Base-by-base conservation (phyloP, 2,329 filamentous ascomycete genomes). In the Gremmenia infestans region DNA sequence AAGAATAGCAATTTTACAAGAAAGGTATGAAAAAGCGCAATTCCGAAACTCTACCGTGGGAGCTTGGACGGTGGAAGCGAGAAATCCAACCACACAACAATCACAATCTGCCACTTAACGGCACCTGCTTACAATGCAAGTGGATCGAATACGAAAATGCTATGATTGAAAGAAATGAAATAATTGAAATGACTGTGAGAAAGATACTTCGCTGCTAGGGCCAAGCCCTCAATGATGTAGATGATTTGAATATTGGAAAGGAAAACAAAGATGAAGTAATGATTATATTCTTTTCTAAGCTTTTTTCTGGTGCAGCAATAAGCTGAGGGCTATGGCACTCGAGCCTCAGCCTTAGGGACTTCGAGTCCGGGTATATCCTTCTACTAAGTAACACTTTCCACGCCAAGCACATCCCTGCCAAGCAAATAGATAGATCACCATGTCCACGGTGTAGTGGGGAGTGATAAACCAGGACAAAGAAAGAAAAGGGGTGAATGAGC, bases 281-380 rank as follows among this genome's bases (percentile, higher is more conserved):
- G 32, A 23, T 48, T 47, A 19, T 48, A 48, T 48, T 53, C 49
- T 48, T 48, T 43, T 48, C 39, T 59, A 45, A 52, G 12, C 28
- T 32, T 49, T 15, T 51, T 54, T 12, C 28, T 42, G 14, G 42
- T 40, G 48, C 35, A 23, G 15, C 17, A 36, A 14, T 40, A 40
- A 14, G 48, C 42, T 48, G 48, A 50, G 35, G 50, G 47, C 45
- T 47, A 25, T 15, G n/a, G 43, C 40, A 32, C 28, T 32, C 28
- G 3, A 25, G 49, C 42, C 22, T 35, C 45, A 25, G 15, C 15
- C 35, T 37, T 25, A 48, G 37, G 46, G 54, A 48, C 48, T 23
- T 23, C 11, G 45, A 50, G 45, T 51, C 58, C 49, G 59, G 56
- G 59, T 61, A 61, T 59, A 50, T 54, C 58, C 53, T 48, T 43